Evolutionary conservation across 1,284 basidiomycete genomes (phyloP).

Genomic region (Phaffia rhodozyma): DNA sequence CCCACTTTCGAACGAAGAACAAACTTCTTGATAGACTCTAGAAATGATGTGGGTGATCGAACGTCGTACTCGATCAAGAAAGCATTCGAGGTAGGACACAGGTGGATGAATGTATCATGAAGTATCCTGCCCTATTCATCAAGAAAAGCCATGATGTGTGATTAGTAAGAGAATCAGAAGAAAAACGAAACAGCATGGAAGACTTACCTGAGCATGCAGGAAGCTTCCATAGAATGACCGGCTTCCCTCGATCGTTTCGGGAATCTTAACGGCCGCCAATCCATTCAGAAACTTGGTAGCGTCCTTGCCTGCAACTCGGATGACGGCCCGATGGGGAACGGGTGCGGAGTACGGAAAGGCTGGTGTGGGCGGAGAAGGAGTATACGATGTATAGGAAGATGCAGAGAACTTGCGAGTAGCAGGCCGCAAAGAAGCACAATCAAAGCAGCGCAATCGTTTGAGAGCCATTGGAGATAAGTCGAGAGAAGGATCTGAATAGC

Average conservation of each 20-base stretch:
- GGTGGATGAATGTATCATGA: conserved; percentile 77
- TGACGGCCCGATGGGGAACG: conserved; percentile 50
- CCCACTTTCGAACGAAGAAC: conserved; percentile 82
- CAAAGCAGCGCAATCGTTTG: not conserved
- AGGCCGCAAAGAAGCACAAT: not conserved
- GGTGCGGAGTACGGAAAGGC: conserved; percentile 31
- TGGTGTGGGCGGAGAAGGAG: not conserved
- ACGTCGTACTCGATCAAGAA: conserved; percentile 45
- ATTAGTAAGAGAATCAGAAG: not conserved
- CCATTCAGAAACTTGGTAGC: conserved; percentile 80
- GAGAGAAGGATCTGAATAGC: not conserved
- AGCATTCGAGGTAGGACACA: conserved; percentile 43
- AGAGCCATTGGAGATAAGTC: not conserved
- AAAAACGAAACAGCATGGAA: not conserved
- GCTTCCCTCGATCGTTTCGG: conserved; percentile 37
- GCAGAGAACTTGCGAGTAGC: not conserved
- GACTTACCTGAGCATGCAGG: conserved; percentile 68
- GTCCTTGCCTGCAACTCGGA: conserved; percentile 71
- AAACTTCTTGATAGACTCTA: conserved; percentile 64
- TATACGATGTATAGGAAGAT: not conserved
- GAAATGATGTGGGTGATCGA: conserved; percentile 46
- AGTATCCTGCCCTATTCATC: conserved; percentile 66
- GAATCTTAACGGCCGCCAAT: conserved; percentile 55
- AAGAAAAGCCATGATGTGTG: conserved; percentile 11
- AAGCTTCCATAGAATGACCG: conserved; percentile 62